Evolutionary conservation across 441 rosid species (phyloP), one percentile per base, ranked within the genome.

Genomic region (Mallotus japonicus): DNA sequence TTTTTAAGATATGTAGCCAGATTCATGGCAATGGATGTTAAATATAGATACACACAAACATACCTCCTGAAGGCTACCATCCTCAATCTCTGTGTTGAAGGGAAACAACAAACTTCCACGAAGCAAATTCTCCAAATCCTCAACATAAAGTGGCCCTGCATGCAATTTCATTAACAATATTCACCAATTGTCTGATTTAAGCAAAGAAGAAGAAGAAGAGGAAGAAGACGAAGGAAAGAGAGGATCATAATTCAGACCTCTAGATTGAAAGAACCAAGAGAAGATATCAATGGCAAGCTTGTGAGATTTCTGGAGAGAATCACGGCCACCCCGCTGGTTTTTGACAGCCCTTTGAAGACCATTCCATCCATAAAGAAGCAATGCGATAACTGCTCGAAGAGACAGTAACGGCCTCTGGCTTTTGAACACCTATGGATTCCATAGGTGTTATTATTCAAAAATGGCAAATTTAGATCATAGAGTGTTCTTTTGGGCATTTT

Each of bases 21-120:
- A 37, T 37, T 6, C 40, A 37, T 37, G 40, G 40, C 40, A 37
- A 37, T 37, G 40, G 40, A 37, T 37, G 40, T 37, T 14, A 32
- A 42, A 0, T 6, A 10, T 69, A 28, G 53, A 1, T 8, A 17
- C 40, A 37, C 40, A 47, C 3, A 47, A 47, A 50, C 54, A 12
- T 12, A 54, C 94, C 88, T 90, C 87, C 73, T 92, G 95, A 72
- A 87, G 89, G 89, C 95, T 92, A 56, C 95, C 97, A 77, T 92
- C 95, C 73, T 93, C 98, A 9, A 89, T 83, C 77, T 89, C 91
- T 46, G 98, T 89, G 73, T 88, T 91, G 80, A 93, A 89, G 65
- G 87, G 82, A 55, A 93, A 85, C 61, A 92, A 80, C 87, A 90
- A 75, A 70, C 78, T 82, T 81, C 90, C 93, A 70, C 90, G 88